phyloP scores from a whole-genome alignment of 495 filamentous ascomycete species.

The Hypoxylon trugodes region DNA sequence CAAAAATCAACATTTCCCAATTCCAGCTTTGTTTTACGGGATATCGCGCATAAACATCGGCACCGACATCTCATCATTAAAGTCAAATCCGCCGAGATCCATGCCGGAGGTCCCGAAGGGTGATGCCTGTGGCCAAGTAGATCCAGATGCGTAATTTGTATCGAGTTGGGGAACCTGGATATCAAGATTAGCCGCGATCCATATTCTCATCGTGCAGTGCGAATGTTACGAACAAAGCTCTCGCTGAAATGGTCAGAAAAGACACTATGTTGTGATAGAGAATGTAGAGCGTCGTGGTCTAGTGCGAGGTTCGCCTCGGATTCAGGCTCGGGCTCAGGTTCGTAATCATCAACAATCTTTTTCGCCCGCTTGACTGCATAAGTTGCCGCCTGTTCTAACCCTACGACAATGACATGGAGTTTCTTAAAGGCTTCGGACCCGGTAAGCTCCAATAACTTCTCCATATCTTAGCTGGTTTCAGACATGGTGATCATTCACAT shows the following conservation, averaged over 20 bases:
- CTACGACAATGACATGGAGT: constrained; percentile 30
- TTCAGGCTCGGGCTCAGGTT: background rate
- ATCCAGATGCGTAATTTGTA: background rate
- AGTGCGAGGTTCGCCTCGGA: background rate
- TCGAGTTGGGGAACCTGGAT: constrained; percentile 13
- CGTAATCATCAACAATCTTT: background rate
- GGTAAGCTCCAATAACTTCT: constrained; percentile 34
- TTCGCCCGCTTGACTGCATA: constrained; percentile 20
- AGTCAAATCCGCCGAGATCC: constrained; percentile 9
- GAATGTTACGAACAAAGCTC: constrained; percentile 11
- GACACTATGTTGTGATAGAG: background rate
- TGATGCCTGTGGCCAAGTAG: constrained; percentile 6
- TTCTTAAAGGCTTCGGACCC: constrained; percentile 27
- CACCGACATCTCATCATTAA: constrained; percentile 5
- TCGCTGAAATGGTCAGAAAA: background rate
- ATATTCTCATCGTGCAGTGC: background rate
- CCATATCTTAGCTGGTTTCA: too few relatives aligned
- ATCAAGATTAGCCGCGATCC: constrained; percentile 2
- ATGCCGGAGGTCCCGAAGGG: background rate
- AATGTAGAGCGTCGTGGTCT: background rate
- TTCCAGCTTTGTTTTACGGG: background rate
- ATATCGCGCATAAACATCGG: constrained; percentile 21
- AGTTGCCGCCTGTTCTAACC: constrained; percentile 27
- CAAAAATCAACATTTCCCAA: too few relatives aligned
- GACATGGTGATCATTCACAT: too few relatives aligned